phyloP scores from a whole-genome alignment of 305 asterid species.

The Nicotiana rustica region DNA sequence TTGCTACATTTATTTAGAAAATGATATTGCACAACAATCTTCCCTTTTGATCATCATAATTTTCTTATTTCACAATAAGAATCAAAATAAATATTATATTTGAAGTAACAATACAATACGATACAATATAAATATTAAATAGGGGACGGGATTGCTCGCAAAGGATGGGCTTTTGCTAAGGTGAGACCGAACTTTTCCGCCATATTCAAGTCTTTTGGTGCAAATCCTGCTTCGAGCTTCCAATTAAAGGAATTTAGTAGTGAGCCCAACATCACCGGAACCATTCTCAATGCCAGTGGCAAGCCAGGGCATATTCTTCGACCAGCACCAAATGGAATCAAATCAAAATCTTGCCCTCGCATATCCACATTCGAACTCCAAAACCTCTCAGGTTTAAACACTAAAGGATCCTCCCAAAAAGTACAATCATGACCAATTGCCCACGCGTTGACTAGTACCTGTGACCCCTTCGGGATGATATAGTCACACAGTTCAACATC shows the following conservation, averaged over 20 bases:
- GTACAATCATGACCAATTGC: background rate
- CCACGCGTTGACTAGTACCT: background rate
- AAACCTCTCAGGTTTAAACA: background rate
- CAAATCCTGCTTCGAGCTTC: background rate
- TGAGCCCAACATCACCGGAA: background rate
- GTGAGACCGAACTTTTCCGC: background rate
- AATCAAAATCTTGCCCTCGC: background rate
- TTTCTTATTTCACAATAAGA: background rate
- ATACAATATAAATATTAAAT: too few relatives aligned
- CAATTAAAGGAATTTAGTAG: conserved; percentile 10
- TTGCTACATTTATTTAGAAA: background rate
- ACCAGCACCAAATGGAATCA: conserved; percentile 21
- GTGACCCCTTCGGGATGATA: background rate
- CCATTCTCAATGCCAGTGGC: background rate
- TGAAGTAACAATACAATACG: too few relatives aligned
- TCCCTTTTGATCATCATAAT: background rate
- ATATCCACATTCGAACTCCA: background rate
- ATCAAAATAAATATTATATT: too few relatives aligned
- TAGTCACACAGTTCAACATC: background rate
- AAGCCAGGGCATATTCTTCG: conserved; percentile 10
- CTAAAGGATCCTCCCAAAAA: background rate
- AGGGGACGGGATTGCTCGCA: background rate
- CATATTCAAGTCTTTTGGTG: background rate
- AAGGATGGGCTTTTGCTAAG: background rate
- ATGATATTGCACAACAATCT: background rate